Evolutionary conservation across 2,329 filamentous ascomycete species (phyloP), one percentile per base, ranked within the genome.

Genomic region (Aschersonia sp.): DNA sequence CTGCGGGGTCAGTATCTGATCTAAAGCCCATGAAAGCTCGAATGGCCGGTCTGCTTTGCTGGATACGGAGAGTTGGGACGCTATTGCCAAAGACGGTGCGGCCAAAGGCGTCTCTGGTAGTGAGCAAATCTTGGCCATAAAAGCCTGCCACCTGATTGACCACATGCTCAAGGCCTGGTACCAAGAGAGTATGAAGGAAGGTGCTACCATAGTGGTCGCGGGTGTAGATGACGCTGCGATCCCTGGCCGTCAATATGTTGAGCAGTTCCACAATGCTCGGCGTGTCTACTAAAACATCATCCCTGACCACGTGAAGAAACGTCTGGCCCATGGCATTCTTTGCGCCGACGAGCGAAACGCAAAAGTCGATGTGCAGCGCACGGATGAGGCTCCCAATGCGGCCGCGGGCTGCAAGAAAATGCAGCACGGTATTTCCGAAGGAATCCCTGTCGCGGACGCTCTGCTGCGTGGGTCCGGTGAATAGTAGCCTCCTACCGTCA

Each of bases 361-460:
- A 55, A 1, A 50, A 47, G 2, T 55, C 53, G 5, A 47, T 48
- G 0, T 46, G 37, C 4, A 67, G 51, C 3, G 59, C 57, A 5
- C 50, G 47, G 12, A 62, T 52, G 4, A 71, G 57, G 6, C 57
- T 30, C 2, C 61, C 52, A 12, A 55, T 53, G 30, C 53, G 6
- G 4, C 48, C 53, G 1, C 66, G 56, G 0, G 68, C 64, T 1
- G 70, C 69, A 35, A 74, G 59, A 7, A 75, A 59, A 51, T 73
- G 72, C 43, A 73, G 57, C 4, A 66, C 53, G 0, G 69, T 72
- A 53, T 76, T 75, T 1, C 68, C 68, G 50, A 74, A 74, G 3
- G 56, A 56, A 50, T 75, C 72, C 4, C 50, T 40, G 1, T 49
- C 30, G 12, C 51, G 43, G 5, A 57, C 43, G n/a, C 61, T 53